These are phyloP conservation scores for Cryptococcus depauperatus DNA, from an alignment of 1,284 basidiomycete genomes.

Conservation along the genomic window DNA sequence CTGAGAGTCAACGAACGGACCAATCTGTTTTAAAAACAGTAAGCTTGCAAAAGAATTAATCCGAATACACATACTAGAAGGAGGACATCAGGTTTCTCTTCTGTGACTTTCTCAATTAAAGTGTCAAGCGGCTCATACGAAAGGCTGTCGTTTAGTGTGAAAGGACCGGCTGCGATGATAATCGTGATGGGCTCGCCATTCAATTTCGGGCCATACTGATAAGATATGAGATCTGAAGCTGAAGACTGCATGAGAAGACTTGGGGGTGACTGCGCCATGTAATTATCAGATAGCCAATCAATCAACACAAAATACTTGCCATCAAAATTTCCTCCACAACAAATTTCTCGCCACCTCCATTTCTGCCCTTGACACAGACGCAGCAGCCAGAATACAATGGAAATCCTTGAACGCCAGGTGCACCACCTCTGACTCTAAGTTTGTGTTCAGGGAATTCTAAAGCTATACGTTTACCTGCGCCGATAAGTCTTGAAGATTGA, in stretches of 20 bases:
- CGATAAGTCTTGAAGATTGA: constrained; percentile 72
- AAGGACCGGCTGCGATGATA: constrained; percentile 70
- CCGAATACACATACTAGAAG: constrained; percentile 65
- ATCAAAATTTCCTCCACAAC: constrained; percentile 72
- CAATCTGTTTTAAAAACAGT: constrained; percentile 52
- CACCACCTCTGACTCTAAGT: constrained; percentile 59
- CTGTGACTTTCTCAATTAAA: constrained; percentile 54
- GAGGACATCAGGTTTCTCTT: constrained; percentile 63
- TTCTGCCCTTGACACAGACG: constrained; percentile 77
- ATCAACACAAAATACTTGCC: constrained; percentile 46
- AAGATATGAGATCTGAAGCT: constrained; percentile 30
- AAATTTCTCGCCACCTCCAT: constrained; percentile 83
- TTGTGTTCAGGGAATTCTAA: constrained; percentile 58
- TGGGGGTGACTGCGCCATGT: constrained; percentile 41
- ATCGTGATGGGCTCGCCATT: constrained; percentile 54
- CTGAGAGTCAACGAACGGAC: constrained; percentile 74
- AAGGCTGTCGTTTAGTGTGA: constrained; percentile 68
- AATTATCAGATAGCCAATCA: background rate
- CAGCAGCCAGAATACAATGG: constrained; percentile 86
- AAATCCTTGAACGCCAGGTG: constrained; percentile 57
- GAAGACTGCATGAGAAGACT: constrained; percentile 37
- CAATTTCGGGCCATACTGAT: constrained; percentile 39
- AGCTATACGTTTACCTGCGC: constrained; percentile 61
- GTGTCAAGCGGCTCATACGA: constrained; percentile 60
- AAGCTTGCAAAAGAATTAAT: background rate